Evolutionary conservation across 1,284 basidiomycete species (phyloP).

Genomic region (Veloporphyrellus conicus): DNA sequence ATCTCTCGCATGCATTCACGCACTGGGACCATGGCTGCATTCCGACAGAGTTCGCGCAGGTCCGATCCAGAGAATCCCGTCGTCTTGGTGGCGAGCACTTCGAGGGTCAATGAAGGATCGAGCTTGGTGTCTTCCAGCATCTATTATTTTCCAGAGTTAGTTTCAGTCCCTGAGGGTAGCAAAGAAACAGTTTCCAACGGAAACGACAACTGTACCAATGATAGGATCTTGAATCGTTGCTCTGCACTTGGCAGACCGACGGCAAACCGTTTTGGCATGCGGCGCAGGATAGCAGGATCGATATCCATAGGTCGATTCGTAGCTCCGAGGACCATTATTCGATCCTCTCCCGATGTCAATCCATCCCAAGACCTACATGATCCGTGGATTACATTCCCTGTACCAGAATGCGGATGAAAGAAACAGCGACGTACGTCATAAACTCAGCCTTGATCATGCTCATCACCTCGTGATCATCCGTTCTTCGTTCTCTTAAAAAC

Average conservation of each 20-base stretch:
- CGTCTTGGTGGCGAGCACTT: constrained; percentile 66
- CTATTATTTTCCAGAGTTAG: constrained; percentile 37
- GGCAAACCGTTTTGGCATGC: constrained; percentile 98
- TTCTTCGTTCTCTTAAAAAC: constrained; percentile 83
- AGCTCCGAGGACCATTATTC: constrained; percentile 92
- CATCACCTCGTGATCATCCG: constrained; percentile 94
- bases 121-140: constrained; percentile 81
- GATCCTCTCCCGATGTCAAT: constrained; percentile 75
- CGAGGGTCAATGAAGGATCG: constrained; percentile 61
- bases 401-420: not conserved
- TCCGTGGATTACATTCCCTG: not conserved
- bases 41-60: constrained; percentile 90
- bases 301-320: constrained; percentile 96
- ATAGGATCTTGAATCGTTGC: constrained; percentile 88
- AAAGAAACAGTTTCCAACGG: not conserved
- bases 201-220: constrained; percentile 54
- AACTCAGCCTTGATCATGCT: constrained; percentile 99
- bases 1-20: constrained; percentile 77
- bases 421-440: constrained; percentile 74
- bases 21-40: constrained; percentile 88
- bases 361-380: constrained; percentile 87
- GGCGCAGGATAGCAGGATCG: constrained; percentile 89
- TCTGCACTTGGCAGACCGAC: constrained; percentile 78
- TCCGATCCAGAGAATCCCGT: constrained; percentile 88
- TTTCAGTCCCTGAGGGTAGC: not conserved